A percentile compares a stretch with the other conserved stretches of the same genome.
Conservation (phyloP, 805 yeast species). For the Metschnikowia kofuensis region DNA sequence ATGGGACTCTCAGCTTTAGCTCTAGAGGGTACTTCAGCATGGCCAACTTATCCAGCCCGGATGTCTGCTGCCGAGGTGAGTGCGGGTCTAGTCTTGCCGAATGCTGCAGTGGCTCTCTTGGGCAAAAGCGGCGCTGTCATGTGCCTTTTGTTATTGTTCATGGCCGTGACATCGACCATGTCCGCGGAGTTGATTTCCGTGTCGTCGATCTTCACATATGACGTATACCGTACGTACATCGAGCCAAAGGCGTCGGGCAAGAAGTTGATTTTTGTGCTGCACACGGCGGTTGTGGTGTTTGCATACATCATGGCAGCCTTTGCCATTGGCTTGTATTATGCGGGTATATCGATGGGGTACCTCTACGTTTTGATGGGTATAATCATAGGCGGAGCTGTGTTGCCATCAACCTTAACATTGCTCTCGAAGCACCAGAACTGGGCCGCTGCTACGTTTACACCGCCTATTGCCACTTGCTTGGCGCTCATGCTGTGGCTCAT, state of each 20-base stretch:
- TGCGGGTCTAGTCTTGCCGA: slow-evolving; percentile 75
- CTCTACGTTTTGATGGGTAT: slow-evolving; percentile 87
- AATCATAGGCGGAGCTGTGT: slow-evolving; percentile 80
- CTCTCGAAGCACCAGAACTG: slow-evolving; percentile 63
- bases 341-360: slow-evolving; percentile 83
- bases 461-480: slow-evolving; percentile 70
- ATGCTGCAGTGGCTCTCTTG: slow-evolving; percentile 77
- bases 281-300: slow-evolving; percentile 55
- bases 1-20: slow-evolving; percentile 84
- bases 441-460: slow-evolving; percentile 70
- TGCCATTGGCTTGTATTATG: slow-evolving; percentile 77
- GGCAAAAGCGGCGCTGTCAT: slow-evolving; percentile 90
- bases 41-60: slow-evolving; percentile 76
- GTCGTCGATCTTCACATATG: slow-evolving; percentile 81
- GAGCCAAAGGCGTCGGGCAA: slow-evolving; percentile 78
- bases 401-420: slow-evolving; percentile 67
- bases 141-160: slow-evolving; percentile 71
- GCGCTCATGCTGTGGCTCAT: slow-evolving; percentile 63
- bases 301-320: slow-evolving; percentile 76
- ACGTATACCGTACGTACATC: slow-evolving; percentile 75
- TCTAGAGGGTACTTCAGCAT: slow-evolving; percentile 61
- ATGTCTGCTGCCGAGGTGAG: slow-evolving; percentile 66
- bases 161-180: slow-evolving; percentile 92
- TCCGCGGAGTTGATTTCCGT: slow-evolving; percentile 89
- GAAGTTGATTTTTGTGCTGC: slow-evolving; percentile 66